These are phyloP conservation scores for Dioszegia aurantiaca DNA, from an alignment of 768 basidiomycete genomes.

Conservation along the genomic window DNA sequence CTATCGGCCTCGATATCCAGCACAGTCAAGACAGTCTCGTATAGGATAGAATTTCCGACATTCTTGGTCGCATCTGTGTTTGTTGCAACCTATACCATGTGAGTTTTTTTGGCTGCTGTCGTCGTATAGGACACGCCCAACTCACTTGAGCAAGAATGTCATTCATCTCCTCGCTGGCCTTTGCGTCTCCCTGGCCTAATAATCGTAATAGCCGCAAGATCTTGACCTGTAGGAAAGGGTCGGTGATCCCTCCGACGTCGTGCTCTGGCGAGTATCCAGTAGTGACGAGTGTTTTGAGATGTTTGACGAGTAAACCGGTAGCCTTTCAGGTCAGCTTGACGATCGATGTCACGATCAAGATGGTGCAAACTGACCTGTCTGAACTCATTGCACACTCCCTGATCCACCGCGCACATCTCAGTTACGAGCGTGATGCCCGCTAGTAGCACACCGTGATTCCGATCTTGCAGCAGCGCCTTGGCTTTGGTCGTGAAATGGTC, in stretches of 20 bases:
- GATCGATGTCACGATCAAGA: too few species aligned
- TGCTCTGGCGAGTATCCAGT: constrained; percentile 98
- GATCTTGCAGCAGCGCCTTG: constrained; percentile 85
- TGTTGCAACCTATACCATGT: constrained; percentile 76
- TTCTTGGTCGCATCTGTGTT: constrained; percentile 98
- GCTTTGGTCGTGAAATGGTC: constrained; percentile 87
- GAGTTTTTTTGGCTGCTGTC: not conserved
- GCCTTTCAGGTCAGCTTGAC: constrained; percentile 19
- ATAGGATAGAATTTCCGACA: constrained; percentile 95
- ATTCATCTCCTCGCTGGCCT: constrained; percentile 94
- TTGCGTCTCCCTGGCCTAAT: constrained; percentile 78
- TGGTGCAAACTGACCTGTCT: constrained; percentile 64
- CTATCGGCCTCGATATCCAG: constrained; percentile 96
- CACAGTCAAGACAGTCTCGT: constrained; percentile 94
- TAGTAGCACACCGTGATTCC: constrained; percentile 93
- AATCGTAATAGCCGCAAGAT: constrained; percentile 80
- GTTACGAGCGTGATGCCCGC: constrained; percentile 91
- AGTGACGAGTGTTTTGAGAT: constrained; percentile 88
- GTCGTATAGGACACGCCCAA: not conserved
- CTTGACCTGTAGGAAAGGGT: constrained; percentile 61
- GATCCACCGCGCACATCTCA: constrained; percentile 85
- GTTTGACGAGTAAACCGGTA: constrained; percentile 71
- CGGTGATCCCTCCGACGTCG: constrained; percentile 96
- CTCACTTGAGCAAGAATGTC: constrained; percentile 90
- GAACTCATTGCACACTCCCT: constrained; percentile 73